Base-by-base conservation (phyloP, 805 yeast genomes). In the Pichia membranifaciens region DNA sequence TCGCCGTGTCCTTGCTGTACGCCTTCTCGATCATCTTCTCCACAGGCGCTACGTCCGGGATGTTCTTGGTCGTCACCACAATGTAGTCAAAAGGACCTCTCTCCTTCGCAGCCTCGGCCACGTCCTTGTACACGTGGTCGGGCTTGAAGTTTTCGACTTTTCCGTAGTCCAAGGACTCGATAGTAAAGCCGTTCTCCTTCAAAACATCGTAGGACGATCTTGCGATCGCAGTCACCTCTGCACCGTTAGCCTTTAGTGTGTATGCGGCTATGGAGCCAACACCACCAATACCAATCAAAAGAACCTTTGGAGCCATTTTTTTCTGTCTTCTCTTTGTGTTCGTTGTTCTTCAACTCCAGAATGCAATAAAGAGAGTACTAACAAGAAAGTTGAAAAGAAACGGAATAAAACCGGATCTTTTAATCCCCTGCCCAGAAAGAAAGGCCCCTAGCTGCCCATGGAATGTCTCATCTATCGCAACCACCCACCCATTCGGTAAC, bases 241-340 rank as follows among this genome's bases (percentile, higher is more conserved):
- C 71, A 0, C 74, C 77, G 38, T 73, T 69, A 36, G 62, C 60
- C 54, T 70, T 72, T 29, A 87, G 68, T 0, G 85, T 78, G 43
- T 81, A 73, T 0, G 95, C 87, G 2, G 84, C 81, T 31, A 87
- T 76, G 16, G 87, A 74, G 33, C 96, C 96, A 10, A 87, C 93
- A 34, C 95, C 96, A 15, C 96, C 96, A 38, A 87, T 75, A 10
- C 96, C 96, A 35, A 87, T 74, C 10, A 87, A 68, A 12, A 87
- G 68, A 16, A 82, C 79, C 44, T 70, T 69, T 23, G 62, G 7
- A 21, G 47, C 29, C 50, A 43, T 47, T 38, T n/a, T 39, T 33
- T 35, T 25, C 10, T 25, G 29, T 25, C 10, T 25, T 25, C 10
- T n/a, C n/a, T n/a, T n/a, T n/a, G n/a, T n/a, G n/a, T n/a, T n/a